Conservation (phyloP, 1,284 basidiomycete genomes). For the Coniferiporia weirii region DNA sequence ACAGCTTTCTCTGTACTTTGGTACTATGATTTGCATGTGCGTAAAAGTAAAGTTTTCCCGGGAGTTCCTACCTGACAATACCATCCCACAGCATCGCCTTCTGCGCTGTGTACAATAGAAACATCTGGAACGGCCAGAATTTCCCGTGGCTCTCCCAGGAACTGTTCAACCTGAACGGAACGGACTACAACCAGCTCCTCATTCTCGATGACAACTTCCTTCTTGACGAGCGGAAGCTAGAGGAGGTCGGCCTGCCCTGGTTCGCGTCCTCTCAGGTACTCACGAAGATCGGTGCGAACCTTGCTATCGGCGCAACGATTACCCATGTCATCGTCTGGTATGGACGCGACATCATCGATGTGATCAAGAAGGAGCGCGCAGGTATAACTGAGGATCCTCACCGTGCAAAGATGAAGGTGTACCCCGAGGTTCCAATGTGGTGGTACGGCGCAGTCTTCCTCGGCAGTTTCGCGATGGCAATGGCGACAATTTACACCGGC, state of each 20-base stretch:
- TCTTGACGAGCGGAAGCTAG: conserved; percentile 11
- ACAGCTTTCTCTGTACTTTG: conserved; percentile 30
- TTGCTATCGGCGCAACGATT: conserved; percentile 31
- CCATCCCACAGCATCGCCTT: conserved; percentile 29
- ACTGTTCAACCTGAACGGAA: conserved; percentile 37
- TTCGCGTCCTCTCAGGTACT: conserved; percentile 39
- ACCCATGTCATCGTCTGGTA: conserved; percentile 49
- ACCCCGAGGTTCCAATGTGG: conserved; percentile 55
- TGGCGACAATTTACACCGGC: conserved; percentile 48
- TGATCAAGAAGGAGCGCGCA: conserved; percentile 28
- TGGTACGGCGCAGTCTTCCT: conserved; percentile 50
- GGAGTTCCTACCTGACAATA: conserved; percentile 34
- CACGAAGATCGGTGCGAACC: conserved; percentile 31
- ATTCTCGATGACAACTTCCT: conserved; percentile 32
- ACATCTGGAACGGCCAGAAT: conserved; percentile 32
- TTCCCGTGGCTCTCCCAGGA: conserved; percentile 42
- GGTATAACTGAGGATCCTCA: conserved; percentile 29
- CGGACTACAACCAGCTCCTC: conserved; percentile 33
- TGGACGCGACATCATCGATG: conserved; percentile 41
- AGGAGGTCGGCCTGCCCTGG: conserved; percentile 35
- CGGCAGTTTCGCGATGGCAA: conserved; percentile 42
- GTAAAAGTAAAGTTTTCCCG: conserved; percentile 32
- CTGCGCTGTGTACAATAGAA: conserved; percentile 24
- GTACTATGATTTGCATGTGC: conserved; percentile 29
- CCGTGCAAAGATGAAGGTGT: conserved; percentile 54